Percentiles rank a stretch among this genome's conserved stretches.
These are phyloP conservation scores for Stromatinia cepivora DNA, from an alignment of 2,329 filamentous ascomycete species.

Conservation along the genomic window DNA sequence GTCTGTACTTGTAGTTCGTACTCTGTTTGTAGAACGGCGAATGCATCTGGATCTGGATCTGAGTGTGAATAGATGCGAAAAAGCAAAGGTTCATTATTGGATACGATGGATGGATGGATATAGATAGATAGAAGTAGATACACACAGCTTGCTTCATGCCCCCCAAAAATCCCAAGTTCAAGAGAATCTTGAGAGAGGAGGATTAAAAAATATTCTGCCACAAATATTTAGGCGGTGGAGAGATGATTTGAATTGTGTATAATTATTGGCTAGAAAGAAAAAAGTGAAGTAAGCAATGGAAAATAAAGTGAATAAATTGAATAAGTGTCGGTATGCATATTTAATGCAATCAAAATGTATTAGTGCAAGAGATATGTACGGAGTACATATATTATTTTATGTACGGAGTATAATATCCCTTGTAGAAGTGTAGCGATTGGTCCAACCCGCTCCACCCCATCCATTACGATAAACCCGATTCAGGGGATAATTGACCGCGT, in stretches of 20 bases:
- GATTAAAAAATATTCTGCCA: background rate
- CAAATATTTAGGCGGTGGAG: background rate
- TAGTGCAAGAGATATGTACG: conserved; percentile 9
- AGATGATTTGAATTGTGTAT: background rate
- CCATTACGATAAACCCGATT: background rate
- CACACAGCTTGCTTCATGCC: too few species aligned
- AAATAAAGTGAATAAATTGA: background rate
- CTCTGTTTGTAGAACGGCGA: too few species aligned
- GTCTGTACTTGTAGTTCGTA: background rate
- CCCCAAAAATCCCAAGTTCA: too few species aligned
- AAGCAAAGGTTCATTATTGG: too few species aligned
- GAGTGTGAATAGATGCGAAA: too few species aligned
- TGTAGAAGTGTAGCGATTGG: background rate
- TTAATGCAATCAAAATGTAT: background rate
- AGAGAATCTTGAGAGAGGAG: background rate
- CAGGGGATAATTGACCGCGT: background rate
- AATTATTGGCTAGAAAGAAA: background rate
- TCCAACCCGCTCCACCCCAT: too few species aligned
- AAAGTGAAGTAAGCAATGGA: background rate
- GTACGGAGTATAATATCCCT: background rate
- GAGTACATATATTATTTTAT: background rate
- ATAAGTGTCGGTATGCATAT: background rate
- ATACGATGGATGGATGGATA: too few species aligned
- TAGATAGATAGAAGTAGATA: too few species aligned
- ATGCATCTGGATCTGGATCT: too few species aligned